Evolutionary conservation across 2,329 filamentous ascomycete genomes (phyloP).

Genomic region (Biscogniauxia mediterranea): DNA sequence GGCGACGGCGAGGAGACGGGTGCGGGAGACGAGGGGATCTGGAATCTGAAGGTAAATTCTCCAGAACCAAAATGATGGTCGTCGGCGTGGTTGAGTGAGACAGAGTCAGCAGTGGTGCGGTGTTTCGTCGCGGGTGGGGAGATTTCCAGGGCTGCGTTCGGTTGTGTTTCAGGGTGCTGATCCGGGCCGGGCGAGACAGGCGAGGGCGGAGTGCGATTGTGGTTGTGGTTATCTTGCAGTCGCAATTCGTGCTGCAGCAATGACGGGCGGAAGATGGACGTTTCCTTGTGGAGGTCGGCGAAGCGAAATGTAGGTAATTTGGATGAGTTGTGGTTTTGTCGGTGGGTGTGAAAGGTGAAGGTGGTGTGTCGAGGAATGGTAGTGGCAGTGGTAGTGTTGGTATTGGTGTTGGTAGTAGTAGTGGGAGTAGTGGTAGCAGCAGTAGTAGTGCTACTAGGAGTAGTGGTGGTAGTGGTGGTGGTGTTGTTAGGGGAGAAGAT

Average conservation of each 20-base stretch:
- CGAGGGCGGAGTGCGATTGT: conserved; percentile 38
- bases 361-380: not conserved
- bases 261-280: conserved; percentile 34
- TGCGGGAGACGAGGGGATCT: conserved; percentile 31
- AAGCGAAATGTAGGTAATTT: conserved; percentile 56
- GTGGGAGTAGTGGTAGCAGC: not conserved
- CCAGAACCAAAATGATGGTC: conserved; percentile 33
- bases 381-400: not conserved
- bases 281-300: conserved; percentile 43
- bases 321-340: conserved; percentile 53
- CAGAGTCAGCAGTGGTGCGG: conserved; percentile 14
- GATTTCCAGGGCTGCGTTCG: conserved; percentile 22
- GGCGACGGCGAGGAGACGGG: conserved; percentile 19
- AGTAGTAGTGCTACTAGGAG: conserved; percentile 4
- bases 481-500: not conserved
- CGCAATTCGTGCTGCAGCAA: conserved; percentile 35
- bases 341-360: conserved; percentile 43
- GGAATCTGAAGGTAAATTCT: conserved; percentile 39
- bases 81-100: conserved; percentile 26
- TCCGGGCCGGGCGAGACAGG: conserved; percentile 39
- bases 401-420: conserved; percentile 5
- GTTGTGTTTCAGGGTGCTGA: conserved; percentile 28
- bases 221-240: conserved; percentile 32
- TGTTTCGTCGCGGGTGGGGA: conserved; percentile 24
- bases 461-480: not conserved